Conservation (phyloP, 768 basidiomycete genomes). For the Tulasnella sp. region DNA sequence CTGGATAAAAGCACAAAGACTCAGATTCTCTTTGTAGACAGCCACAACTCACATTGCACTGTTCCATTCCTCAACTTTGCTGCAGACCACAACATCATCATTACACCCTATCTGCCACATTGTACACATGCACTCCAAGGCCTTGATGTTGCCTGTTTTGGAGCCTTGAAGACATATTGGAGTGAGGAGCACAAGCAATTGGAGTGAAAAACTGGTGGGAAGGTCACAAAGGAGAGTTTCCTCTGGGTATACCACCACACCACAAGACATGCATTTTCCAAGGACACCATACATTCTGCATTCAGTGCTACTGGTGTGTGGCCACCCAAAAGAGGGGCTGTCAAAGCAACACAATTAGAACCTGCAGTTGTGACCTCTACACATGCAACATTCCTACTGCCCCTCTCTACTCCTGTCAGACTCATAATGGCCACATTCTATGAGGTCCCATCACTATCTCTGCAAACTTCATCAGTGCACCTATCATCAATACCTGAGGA, state of each 20-base stretch:
- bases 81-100: constrained; percentile 28
- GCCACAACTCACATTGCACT: constrained; percentile 38
- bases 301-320: neutral
- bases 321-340: neutral
- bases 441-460: neutral
- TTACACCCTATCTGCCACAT: constrained; percentile 39
- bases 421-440: neutral
- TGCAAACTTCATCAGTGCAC: too few relatives aligned
- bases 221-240: constrained; percentile 33
- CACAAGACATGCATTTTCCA: neutral
- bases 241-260: constrained; percentile 25
- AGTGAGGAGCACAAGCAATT: constrained; percentile 24
- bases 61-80: constrained; percentile 28
- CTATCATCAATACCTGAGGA: neutral
- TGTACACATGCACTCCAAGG: constrained; percentile 28
- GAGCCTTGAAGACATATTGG: constrained; percentile 27
- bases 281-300: neutral
- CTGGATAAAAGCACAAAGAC: constrained; percentile 26
- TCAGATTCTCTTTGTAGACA: constrained; percentile 35
- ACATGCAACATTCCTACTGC: neutral
- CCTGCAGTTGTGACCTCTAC: neutral
- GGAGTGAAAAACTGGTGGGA: constrained; percentile 21
- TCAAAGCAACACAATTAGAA: neutral
- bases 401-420: neutral
- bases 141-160: constrained; percentile 17